Conservation (phyloP, 2,329 filamentous ascomycete species). For the Aspergillus udagawae region DNA sequence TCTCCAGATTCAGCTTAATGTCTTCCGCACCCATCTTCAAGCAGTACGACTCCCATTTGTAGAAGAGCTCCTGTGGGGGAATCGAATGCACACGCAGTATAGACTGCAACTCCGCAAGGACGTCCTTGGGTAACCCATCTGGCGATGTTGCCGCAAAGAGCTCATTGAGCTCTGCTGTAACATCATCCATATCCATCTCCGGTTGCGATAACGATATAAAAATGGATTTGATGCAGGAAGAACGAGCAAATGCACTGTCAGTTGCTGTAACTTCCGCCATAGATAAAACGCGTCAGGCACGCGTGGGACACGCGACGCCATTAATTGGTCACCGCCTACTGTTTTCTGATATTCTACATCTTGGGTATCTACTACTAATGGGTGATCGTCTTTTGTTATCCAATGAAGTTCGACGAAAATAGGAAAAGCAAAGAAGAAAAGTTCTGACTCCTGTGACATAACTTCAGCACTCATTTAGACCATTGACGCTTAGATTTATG, state of each 20-base stretch:
- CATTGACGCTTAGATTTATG: neutral
- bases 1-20: conserved; percentile 65
- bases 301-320: conserved; percentile 4
- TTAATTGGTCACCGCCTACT: conserved; percentile 8
- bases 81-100: conserved; percentile 82
- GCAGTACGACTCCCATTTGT: conserved; percentile 98
- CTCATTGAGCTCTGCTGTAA: conserved; percentile 53
- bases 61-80: conserved; percentile 81
- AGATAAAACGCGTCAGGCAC: neutral
- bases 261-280: neutral
- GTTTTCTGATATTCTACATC: neutral
- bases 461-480: neutral
- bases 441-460: neutral
- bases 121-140: conserved; percentile 65
- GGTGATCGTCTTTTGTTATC: neutral
- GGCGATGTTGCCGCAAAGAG: conserved; percentile 55
- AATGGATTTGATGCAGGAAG: neutral
- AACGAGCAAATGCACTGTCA: neutral
- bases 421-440: conserved; percentile 1
- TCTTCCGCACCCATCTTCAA: conserved; percentile 88
- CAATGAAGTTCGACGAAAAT: neutral
- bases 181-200: conserved; percentile 44
- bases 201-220: neutral
- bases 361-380: neutral
- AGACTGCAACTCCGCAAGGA: conserved; percentile 75